Evolutionary conservation across 2,329 filamentous ascomycete genomes (phyloP).

Genomic region (Pyrenophora teres): DNA sequence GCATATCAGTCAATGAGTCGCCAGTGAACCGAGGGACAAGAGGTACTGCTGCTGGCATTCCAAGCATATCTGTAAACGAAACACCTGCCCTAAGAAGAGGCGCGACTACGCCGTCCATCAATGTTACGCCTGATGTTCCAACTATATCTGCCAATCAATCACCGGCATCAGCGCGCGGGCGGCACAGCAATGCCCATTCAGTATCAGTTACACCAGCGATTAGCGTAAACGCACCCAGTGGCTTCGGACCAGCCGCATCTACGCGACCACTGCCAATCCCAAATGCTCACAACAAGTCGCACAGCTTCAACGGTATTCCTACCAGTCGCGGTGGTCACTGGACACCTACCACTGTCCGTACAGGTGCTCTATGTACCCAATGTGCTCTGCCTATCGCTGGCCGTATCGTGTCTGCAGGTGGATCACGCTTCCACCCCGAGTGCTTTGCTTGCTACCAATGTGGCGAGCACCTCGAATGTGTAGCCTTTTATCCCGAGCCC

Average conservation of each 20-base stretch:
- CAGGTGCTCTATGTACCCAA: slow-evolving; percentile 78
- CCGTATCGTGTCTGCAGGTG: slow-evolving; percentile 82
- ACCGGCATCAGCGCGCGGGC: slow-evolving; percentile 13
- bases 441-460: slow-evolving; percentile 93
- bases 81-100: slow-evolving; percentile 20
- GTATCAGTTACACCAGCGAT: slow-evolving; percentile 38
- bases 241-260: slow-evolving; percentile 36
- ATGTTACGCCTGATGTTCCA: slow-evolving; percentile 33
- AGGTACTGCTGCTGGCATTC: slow-evolving; percentile 1
- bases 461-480: slow-evolving; percentile 84
- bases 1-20: slow-evolving; percentile 35
- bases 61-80: slow-evolving; percentile 16
- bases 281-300: slow-evolving; percentile 50
- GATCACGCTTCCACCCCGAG: slow-evolving; percentile 85
- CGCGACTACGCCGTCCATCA: slow-evolving; percentile 17
- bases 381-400: slow-evolving; percentile 86
- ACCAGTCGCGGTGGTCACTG: slow-evolving; percentile 50
- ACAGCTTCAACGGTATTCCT: slow-evolving; percentile 35
- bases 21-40: slow-evolving; percentile 19
- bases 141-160: slow-evolving; percentile 36
- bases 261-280: slow-evolving; percentile 55
- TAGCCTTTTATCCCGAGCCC: slow-evolving; percentile 95
- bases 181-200: slow-evolving; percentile 27
- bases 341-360: slow-evolving; percentile 54
- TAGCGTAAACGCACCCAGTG: slow-evolving; percentile 28